These are phyloP conservation scores for Trichoderma atrobrunneum DNA, from an alignment of 2,329 filamentous ascomycete species.

Conservation along the genomic window DNA sequence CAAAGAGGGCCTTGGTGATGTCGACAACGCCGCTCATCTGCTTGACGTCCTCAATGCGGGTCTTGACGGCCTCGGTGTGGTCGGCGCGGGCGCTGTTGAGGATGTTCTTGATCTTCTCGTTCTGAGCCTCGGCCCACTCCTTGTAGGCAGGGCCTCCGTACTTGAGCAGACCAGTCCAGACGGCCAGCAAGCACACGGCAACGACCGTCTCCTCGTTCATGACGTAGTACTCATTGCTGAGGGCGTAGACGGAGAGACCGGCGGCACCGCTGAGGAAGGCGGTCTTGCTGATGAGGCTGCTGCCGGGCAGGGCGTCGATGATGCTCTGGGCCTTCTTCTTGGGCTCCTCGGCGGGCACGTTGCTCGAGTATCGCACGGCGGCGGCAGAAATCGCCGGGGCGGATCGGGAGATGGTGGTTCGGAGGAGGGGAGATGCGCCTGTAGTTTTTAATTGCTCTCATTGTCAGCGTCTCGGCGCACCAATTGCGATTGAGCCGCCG, in stretches of 20 bases:
- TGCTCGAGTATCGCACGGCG: conserved; percentile 67
- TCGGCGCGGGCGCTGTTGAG: conserved; percentile 90
- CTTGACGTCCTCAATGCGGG: conserved; percentile 89
- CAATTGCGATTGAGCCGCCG: conserved; percentile 35
- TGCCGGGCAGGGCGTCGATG: conserved; percentile 89
- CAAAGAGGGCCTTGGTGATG: conserved; percentile 94
- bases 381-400: conserved; percentile 72
- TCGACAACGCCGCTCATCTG: conserved; percentile 93
- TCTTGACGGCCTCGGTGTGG: conserved; percentile 93
- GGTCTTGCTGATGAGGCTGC: conserved; percentile 89
- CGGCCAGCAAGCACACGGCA: conserved; percentile 84
- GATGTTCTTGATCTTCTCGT: conserved; percentile 90
- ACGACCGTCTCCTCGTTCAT: conserved; percentile 98
- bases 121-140: conserved; percentile 87
- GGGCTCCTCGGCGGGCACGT: conserved; percentile 80
- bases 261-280: conserved; percentile 93
- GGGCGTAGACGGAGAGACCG: conserved; percentile 86
- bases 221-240: conserved; percentile 99
- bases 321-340: conserved; percentile 97
- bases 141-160: conserved; percentile 90
- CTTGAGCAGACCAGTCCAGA: conserved; percentile 90
- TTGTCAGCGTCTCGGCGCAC: conserved; percentile 24
- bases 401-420: conserved; percentile 73
- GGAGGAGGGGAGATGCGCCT: conserved; percentile 83
- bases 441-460: conserved; percentile 26